These are phyloP conservation scores for Dothistroma septosporum DNA, from an alignment of 2,329 filamentous ascomycete species.

Conservation along the genomic window DNA sequence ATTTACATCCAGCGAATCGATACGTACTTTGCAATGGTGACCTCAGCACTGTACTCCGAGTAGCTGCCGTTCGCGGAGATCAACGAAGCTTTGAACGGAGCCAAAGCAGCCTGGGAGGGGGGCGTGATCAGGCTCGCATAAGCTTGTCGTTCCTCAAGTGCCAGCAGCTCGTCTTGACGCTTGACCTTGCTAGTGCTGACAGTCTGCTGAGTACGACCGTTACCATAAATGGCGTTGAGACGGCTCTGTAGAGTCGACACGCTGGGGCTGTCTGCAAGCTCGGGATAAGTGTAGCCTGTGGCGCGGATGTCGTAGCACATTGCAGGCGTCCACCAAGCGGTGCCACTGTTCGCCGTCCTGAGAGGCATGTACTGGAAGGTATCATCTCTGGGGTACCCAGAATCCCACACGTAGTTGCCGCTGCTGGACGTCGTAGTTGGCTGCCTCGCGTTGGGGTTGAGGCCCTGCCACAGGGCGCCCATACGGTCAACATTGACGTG, in stretches of 20 bases:
- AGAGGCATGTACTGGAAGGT: conserved; percentile 62
- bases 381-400: conserved; percentile 45
- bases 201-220: conserved; percentile 9
- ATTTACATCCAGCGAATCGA: not conserved
- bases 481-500: conserved; percentile 70
- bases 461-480: conserved; percentile 70
- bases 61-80: conserved; percentile 10
- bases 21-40: not conserved
- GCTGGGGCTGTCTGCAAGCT: conserved; percentile 48
- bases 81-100: conserved; percentile 6
- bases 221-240: conserved; percentile 62
- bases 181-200: conserved; percentile 8
- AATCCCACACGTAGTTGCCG: conserved; percentile 53
- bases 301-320: conserved; percentile 7
- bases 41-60: conserved; percentile 7
- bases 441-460: conserved; percentile 56
- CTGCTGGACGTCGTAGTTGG: not conserved
- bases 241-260: conserved; percentile 44
- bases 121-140: not conserved
- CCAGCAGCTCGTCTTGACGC: not conserved
- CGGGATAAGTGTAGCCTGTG: conserved; percentile 67
- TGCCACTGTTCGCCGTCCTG: not conserved
- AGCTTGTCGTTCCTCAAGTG: conserved; percentile 3
- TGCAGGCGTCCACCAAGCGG: conserved; percentile 3
- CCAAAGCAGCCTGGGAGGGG: conserved; percentile 3